Evolutionary conservation across 176 grass and related monocot genomes (phyloP).

Genomic region (Aegilops speltoides): DNA sequence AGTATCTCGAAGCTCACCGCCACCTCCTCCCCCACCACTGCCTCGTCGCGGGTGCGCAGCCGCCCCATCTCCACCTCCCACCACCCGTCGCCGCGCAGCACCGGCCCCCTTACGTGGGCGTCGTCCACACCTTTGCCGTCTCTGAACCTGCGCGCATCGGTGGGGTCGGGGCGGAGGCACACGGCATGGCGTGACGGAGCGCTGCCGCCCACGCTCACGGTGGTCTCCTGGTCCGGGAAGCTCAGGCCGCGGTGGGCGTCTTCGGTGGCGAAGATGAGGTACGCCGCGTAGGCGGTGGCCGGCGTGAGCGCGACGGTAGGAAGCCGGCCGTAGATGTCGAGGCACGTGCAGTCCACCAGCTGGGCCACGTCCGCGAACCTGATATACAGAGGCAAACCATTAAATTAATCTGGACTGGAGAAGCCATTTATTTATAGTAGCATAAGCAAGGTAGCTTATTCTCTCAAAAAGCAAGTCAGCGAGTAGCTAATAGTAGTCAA

Average conservation of each 20-base stretch:
- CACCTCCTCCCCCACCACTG: not conserved
- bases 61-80: conserved; percentile 49
- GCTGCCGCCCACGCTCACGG: not conserved
- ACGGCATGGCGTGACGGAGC: conserved; percentile 14
- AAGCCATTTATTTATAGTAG: no score
- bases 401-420: no score
- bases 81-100: conserved; percentile 21
- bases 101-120: not conserved
- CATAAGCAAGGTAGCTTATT: no score
- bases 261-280: conserved; percentile 29
- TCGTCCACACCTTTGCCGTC: not conserved
- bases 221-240: conserved; percentile 42
- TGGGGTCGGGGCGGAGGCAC: conserved; percentile 19
- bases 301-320: conserved; percentile 4
- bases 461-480: not conserved
- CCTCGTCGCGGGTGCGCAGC: not conserved
- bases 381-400: not conserved
- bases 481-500: not conserved
- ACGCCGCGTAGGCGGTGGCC: conserved; percentile 25
- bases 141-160: not conserved
- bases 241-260: conserved; percentile 17
- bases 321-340: conserved; percentile 33
- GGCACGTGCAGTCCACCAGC: conserved; percentile 28
- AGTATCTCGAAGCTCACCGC: conserved; percentile 34
- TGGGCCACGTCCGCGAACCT: conserved; percentile 45